phyloP scores from a whole-genome alignment of 257 asterid species.

The Solanum virginianum region DNA sequence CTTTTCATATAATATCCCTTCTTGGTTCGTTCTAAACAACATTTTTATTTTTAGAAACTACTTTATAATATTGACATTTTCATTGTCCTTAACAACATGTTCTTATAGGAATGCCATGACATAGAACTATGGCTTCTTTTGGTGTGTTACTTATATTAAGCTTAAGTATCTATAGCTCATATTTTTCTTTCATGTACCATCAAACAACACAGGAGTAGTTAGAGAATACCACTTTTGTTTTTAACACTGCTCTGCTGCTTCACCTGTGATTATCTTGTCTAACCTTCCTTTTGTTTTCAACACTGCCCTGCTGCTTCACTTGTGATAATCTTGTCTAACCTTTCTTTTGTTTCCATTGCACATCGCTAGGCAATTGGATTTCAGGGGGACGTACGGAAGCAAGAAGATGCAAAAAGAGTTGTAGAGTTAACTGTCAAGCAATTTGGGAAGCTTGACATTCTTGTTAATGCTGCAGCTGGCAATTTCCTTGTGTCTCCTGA shows the following conservation, averaged over 20 bases:
- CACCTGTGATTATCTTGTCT: background rate
- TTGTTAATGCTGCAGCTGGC: conserved; percentile 93
- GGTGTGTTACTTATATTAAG: background rate
- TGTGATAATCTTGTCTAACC: background rate
- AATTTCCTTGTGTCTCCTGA: conserved; percentile 77
- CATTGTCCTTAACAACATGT: background rate
- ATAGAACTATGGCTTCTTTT: background rate
- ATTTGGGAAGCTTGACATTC: conserved; percentile 85
- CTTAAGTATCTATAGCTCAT: background rate
- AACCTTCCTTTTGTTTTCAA: background rate
- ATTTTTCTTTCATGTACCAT: background rate
- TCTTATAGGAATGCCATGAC: background rate
- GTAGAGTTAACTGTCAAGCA: conserved; percentile 60
- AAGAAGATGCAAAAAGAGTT: conserved; percentile 64
- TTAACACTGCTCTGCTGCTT: background rate
- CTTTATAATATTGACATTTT: background rate
- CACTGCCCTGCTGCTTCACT: background rate
- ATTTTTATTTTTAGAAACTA: background rate
- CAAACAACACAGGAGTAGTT: background rate
- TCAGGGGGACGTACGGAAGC: conserved; percentile 75
- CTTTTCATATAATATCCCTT: background rate
- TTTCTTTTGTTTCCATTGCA: background rate
- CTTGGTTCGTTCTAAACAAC: background rate
- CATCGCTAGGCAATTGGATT: conserved; percentile 58
- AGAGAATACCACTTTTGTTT: background rate